Percentiles rank a stretch among this genome's conserved stretches.
phyloP scores from a whole-genome alignment of 345 rosid genomes.

The Brassica rapa region DNA sequence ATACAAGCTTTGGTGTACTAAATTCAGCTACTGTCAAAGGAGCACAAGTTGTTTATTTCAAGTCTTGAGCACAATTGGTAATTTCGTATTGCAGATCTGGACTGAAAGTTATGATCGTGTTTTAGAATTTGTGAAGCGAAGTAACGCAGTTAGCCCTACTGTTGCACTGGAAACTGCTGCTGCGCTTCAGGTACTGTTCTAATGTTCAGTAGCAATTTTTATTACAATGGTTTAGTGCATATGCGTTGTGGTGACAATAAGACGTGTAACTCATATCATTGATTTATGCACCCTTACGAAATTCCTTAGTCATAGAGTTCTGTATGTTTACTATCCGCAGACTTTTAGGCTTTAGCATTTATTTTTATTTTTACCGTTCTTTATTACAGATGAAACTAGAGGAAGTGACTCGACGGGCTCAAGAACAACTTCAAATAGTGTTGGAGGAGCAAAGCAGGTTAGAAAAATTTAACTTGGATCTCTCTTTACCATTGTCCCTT shows the following conservation, averaged over 20 bases:
- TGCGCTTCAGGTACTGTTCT: conserved; percentile 86
- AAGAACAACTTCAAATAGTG: conserved; percentile 94
- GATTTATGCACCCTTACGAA: not conserved
- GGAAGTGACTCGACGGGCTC: conserved; percentile 96
- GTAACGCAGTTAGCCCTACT: conserved; percentile 93
- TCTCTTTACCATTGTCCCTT: not conserved
- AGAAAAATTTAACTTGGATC: conserved; percentile 20
- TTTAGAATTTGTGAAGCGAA: conserved; percentile 88
- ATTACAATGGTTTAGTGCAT: not conserved
- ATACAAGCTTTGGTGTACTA: conserved; percentile 15
- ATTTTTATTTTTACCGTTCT: conserved; percentile 1
- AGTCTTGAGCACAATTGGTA: conserved; percentile 14
- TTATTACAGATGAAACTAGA: conserved; percentile 76
- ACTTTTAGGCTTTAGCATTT: conserved; percentile 6
- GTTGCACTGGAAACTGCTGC: conserved; percentile 94
- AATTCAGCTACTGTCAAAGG: conserved; percentile 19
- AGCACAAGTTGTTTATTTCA: conserved; percentile 6
- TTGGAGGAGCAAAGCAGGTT: conserved; percentile 97
- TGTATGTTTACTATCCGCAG: conserved; percentile 11
- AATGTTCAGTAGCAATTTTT: conserved; percentile 17
- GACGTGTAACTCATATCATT: conserved; percentile 6
- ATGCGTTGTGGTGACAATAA: conserved; percentile 3
- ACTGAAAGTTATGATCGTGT: conserved; percentile 90
- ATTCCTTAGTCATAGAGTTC: conserved; percentile 14
- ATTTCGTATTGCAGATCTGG: conserved; percentile 62